These are phyloP conservation scores for Epichloe sp. DNA, from an alignment of 2,329 filamentous ascomycete species.

Conservation along the genomic window DNA sequence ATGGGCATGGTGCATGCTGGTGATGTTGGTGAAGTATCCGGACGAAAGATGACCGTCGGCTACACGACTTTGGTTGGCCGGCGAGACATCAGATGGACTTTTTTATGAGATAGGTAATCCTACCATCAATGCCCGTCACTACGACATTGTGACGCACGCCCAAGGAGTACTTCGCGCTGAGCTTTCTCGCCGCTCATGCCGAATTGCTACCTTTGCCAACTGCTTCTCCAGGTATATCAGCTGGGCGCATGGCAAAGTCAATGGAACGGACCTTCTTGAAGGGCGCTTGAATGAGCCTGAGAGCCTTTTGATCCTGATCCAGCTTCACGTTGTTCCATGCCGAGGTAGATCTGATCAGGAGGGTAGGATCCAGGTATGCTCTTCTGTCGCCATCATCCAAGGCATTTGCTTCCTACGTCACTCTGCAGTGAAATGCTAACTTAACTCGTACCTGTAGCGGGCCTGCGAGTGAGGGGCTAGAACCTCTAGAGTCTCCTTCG, in stretches of 20 bases:
- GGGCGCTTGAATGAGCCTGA: conserved; percentile 48
- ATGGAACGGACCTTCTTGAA: conserved; percentile 52
- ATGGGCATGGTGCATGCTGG: conserved; percentile 46
- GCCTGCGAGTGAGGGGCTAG: conserved; percentile 54
- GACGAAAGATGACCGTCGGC: conserved; percentile 57
- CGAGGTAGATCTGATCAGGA: conserved; percentile 47
- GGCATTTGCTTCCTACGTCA: neutral
- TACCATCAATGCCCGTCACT: conserved; percentile 62
- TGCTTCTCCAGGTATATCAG: conserved; percentile 52
- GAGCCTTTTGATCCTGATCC: conserved; percentile 51
- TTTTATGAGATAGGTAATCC: conserved; percentile 14
- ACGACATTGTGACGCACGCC: conserved; percentile 45
- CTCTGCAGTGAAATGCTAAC: conserved; percentile 18
- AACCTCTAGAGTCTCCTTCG: conserved; percentile 56
- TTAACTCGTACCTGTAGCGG: conserved; percentile 52
- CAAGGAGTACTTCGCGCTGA: conserved; percentile 47
- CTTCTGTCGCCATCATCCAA: neutral
- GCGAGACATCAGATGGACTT: neutral
- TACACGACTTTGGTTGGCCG: conserved; percentile 18
- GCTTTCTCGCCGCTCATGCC: conserved; percentile 54
- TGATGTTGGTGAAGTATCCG: conserved; percentile 54
- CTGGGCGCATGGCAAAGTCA: conserved; percentile 53
- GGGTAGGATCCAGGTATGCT: neutral
- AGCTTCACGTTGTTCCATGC: conserved; percentile 57
- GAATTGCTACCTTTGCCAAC: conserved; percentile 66